Evolutionary conservation across 495 filamentous ascomycete species (phyloP).

Genomic region (Pyronema domesticum): DNA sequence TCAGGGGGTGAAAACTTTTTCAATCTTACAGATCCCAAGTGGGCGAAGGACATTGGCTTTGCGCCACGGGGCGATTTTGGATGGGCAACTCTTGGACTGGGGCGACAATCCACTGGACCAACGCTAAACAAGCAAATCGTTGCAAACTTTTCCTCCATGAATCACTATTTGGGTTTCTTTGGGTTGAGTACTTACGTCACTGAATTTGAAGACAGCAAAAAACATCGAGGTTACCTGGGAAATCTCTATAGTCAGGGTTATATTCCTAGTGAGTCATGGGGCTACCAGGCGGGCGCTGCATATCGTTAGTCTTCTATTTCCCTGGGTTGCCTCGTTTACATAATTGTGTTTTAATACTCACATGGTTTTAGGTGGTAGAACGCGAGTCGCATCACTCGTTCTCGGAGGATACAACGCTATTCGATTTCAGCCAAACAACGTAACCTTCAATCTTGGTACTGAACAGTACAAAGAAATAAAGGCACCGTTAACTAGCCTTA

Average conservation of each 20-base stretch:
- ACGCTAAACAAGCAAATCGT: background rate
- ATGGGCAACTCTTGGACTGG: background rate
- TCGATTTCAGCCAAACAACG: background rate
- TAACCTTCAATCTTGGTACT: background rate
- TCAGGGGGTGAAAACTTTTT: background rate
- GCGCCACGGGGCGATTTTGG: background rate
- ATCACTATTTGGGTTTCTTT: background rate
- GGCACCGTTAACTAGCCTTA: background rate
- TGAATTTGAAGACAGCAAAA: background rate
- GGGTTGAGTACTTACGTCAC: background rate
- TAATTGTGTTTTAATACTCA: no score
- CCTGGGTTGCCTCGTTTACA: no score
- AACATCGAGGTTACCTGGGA: background rate
- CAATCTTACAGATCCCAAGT: background rate
- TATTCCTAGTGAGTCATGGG: background rate
- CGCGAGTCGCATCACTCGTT: background rate
- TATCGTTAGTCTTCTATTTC: background rate
- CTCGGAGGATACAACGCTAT: background rate
- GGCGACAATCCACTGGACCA: background rate
- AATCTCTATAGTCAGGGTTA: background rate
- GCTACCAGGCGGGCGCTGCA: background rate
- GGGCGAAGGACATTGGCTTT: background rate
- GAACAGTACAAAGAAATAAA: background rate
- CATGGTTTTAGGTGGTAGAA: background rate
- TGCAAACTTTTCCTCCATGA: background rate